phyloP scores from a whole-genome alignment of 768 basidiomycete genomes.

The Pisolithus marmoratus region DNA sequence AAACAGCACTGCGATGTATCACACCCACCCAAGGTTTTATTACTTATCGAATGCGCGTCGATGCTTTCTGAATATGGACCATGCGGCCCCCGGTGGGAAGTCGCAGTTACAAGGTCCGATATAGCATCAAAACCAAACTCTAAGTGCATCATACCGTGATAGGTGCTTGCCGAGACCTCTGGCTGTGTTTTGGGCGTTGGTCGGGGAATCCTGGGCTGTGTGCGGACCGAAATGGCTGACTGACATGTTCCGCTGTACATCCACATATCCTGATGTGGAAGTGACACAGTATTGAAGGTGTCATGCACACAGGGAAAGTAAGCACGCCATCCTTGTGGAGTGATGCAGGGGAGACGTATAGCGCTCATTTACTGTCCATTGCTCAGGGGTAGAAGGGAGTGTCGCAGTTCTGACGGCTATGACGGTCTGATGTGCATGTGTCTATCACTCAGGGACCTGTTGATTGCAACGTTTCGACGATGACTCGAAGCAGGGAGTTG shows the following conservation, averaged over 20 bases:
- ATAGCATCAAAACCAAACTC: background rate
- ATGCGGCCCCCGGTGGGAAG: background rate
- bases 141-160: background rate
- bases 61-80: background rate
- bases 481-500: background rate
- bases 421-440: background rate
- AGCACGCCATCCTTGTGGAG: conserved; percentile 1
- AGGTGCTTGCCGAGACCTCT: too few species aligned
- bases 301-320: background rate
- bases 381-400: background rate
- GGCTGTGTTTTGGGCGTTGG: background rate
- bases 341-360: background rate
- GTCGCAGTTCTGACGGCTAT: background rate
- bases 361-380: background rate
- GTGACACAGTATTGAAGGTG: too few species aligned
- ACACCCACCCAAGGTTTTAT: background rate
- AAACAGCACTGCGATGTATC: background rate
- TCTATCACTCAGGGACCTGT: background rate
- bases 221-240: too few species aligned
- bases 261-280: background rate
- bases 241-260: background rate
- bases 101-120: background rate
- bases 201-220: background rate
- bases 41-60: background rate
- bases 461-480: background rate